Evolutionary conservation across 345 rosid genomes (phyloP), one percentile per base, ranked within the genome.

Genomic region (Salix caprea): DNA sequence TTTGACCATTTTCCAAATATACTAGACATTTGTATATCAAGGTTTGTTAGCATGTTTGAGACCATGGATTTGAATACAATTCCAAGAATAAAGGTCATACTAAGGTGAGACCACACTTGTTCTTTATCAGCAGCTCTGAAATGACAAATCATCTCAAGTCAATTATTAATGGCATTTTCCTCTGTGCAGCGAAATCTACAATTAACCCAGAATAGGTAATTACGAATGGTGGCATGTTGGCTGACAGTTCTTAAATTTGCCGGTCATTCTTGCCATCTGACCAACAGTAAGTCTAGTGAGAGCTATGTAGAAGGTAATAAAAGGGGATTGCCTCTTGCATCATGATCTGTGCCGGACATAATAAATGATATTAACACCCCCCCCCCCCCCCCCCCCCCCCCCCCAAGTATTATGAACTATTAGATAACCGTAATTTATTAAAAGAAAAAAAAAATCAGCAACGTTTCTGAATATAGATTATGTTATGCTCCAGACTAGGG

Each of bases 131-230:
- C 60, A 65, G 44, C 68, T 56, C 16, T 21, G 62, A 42, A 30
- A 67, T 72, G 65, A 44, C 65, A 48, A 72, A 13, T 21, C 67
- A 23, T 19, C 4, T 16, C 56, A 50, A 14, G 44, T 67, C 21
- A 26, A 34, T 42, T n/a, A 46, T 16, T 66, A 23, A 30, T 52
- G 9, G 54, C 46, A 21, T 80, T 19, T n/a, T 48, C 6, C n/a
- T 18, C 7, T 3, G 10, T 42, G 30, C 32, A 44, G 19, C 37
- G 34, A 26, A 12, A 18, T 37, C 65, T 67, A 37, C 69, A 68
- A 54, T 26, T 36, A 81, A 71, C 77, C 67, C 46, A 44, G 78
- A 48, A 60, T 50, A 23, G 70, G 50, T 70, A 79, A 40, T 40
- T 40, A 40, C 75, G 60, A 72, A 69, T 68, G 74, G 46, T 30